phyloP scores from a whole-genome alignment of 805 yeast genomes.

The Tetrapisispora pingtungensis region DNA sequence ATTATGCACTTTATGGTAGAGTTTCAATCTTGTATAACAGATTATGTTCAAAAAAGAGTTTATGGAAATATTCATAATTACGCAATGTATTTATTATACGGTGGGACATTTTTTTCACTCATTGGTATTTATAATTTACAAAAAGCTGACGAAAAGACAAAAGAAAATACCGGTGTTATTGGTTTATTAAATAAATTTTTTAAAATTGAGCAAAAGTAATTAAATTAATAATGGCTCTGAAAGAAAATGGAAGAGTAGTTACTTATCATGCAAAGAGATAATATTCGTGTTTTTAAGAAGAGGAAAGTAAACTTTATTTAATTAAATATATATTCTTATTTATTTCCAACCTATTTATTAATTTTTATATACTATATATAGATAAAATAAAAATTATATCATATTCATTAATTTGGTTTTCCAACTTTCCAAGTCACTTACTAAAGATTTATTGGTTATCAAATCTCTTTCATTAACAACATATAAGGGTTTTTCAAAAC shows the following conservation, averaged over 20 bases:
- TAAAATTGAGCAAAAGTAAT: not conserved
- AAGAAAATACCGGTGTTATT: constrained; percentile 62
- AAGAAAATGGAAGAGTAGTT: too few species aligned
- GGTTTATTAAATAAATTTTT: constrained; percentile 25
- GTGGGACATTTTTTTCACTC: constrained; percentile 61
- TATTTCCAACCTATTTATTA: not conserved
- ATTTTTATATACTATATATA: not conserved
- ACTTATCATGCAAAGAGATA: too few species aligned
- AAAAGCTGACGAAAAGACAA: not conserved
- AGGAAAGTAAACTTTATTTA: too few species aligned
- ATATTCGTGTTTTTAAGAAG: too few species aligned
- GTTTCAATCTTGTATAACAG: constrained; percentile 82
- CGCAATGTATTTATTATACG: constrained; percentile 56
- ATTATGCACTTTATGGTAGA: constrained; percentile 80
- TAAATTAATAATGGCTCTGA: too few species aligned
- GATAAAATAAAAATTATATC: constrained; percentile 1
- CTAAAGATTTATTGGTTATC: constrained; percentile 3
- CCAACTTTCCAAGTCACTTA: constrained; percentile 12
- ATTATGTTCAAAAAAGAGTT: constrained; percentile 80
- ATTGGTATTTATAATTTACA: constrained; percentile 62
- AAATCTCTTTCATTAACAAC: not conserved
- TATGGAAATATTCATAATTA: constrained; percentile 67
- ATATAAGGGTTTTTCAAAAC: constrained; percentile 10
- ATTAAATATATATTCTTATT: not conserved
- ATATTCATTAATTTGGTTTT: constrained; percentile 9